A percentile compares a stretch with the other conserved stretches of the same genome.
Evolutionary conservation across 306 rosid genomes (phyloP).

Genomic region (Prunus dulcis): DNA sequence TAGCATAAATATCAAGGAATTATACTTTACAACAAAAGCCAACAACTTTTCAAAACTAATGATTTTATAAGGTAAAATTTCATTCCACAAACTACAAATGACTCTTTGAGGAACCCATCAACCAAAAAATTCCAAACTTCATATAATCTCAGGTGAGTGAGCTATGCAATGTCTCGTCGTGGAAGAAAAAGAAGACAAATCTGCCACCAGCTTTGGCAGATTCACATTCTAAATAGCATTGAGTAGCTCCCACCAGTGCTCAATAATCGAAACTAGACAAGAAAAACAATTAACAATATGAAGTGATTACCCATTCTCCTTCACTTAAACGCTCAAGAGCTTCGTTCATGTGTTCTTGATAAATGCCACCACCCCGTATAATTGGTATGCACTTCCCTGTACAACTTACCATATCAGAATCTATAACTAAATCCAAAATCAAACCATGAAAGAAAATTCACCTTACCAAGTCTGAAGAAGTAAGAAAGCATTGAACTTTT

Average conservation of each 20-base stretch:
- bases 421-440: background rate
- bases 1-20: background rate
- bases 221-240: background rate
- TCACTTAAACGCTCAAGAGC: constrained; percentile 68
- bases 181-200: background rate
- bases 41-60: background rate
- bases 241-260: background rate
- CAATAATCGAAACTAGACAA: background rate
- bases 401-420: constrained; percentile 18
- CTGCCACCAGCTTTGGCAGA: background rate
- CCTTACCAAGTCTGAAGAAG: constrained; percentile 68
- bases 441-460: background rate
- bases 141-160: background rate
- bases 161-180: background rate
- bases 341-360: constrained; percentile 85
- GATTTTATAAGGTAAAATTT: background rate
- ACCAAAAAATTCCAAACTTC: background rate
- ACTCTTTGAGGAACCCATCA: background rate
- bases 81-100: background rate
- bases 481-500: constrained; percentile 49
- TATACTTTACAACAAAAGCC: background rate
- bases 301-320: constrained; percentile 77
- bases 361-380: constrained; percentile 86
- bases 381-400: constrained; percentile 96
- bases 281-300: background rate